Percentiles rank a stretch among this genome's conserved stretches.
These are phyloP conservation scores for Kingdonia uniflora DNA, from an alignment of 164 flowering plant genomes.

Conservation along the genomic window DNA sequence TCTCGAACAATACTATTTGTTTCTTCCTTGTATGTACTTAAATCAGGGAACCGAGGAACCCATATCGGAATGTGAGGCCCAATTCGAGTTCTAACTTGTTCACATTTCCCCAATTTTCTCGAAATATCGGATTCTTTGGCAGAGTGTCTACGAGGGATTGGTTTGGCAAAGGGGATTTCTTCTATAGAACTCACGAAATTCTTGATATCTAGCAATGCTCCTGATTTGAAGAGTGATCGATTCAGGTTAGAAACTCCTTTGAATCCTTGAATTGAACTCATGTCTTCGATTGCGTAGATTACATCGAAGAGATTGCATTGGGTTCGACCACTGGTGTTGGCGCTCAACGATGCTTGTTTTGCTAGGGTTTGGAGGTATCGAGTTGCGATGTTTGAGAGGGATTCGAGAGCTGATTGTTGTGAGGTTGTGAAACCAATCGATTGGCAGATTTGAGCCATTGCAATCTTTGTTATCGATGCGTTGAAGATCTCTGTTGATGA, in stretches of 20 bases:
- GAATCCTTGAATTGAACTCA: conserved; percentile 23
- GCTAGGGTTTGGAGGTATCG: conserved; percentile 27
- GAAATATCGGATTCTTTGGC: too few relatives aligned
- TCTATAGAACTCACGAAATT: conserved; percentile 18
- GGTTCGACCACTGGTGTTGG: conserved; percentile 28
- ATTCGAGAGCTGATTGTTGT: conserved; percentile 23
- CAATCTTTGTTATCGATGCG: conserved; percentile 14
- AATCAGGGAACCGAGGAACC: too few relatives aligned
- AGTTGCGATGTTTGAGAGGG: conserved; percentile 29
- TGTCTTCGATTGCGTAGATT: conserved; percentile 25
- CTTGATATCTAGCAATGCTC: conserved; percentile 16
- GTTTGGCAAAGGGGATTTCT: conserved; percentile 47
- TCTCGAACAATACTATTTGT: too few relatives aligned
- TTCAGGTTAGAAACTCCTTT: conserved; percentile 13
- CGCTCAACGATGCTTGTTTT: conserved; percentile 17
- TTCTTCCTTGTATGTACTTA: too few relatives aligned
- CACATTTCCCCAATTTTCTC: too few relatives aligned
- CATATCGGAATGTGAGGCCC: too few relatives aligned
- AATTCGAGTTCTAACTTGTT: too few relatives aligned
- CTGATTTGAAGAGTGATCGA: conserved; percentile 9
- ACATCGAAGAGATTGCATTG: conserved; percentile 36
- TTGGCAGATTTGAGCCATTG: conserved; percentile 45
- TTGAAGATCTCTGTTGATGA: conserved; percentile 11
- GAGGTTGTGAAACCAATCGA: conserved; percentile 30
- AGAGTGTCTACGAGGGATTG: too few relatives aligned